Base-by-base conservation (phyloP, 2,329 filamentous ascomycete genomes). In the Penicillium verrucosum region DNA sequence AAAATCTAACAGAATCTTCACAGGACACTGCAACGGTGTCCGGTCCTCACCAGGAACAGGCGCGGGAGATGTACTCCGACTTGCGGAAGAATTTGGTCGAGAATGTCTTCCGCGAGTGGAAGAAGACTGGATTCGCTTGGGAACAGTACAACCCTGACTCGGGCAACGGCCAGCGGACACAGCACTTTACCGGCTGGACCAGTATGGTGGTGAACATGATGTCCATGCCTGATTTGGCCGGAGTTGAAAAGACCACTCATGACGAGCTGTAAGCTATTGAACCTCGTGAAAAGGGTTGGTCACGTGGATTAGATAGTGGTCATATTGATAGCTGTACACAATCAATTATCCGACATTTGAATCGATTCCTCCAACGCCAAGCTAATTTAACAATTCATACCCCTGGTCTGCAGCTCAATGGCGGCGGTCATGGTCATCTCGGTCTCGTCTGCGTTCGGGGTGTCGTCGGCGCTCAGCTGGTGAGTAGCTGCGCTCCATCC, bases 181-280 rank as follows among this genome's bases (percentile, higher is more conserved):
- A 97, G 80, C 93, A 97, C 75, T 99, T 99, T 73, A 97, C 94
- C 0, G 94, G 94, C 49, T 99, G 94, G 94, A 99, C 94, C n/a
- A 96, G 91, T 73, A 79, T 97, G 75, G 90, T 97, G 46, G 92
- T 97, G 44, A 97, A 96, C 80, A 90, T 99, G 64, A 96, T 97
- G 92, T 85, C 86, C 45, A 93, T 99, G 90, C 89, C 91, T 7
- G 88, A 95, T 65, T 69, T 90, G 41, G 65, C 65, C 38, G 61
- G 64, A 27, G 49, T 51, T 36, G 62, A 61, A 50, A 65, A 65
- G 41, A 65, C 56, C 11, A 69, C 67, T 12, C 78, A 80, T 62
- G 80, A 82, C 66, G 81, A 83, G 70, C 65, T 83, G 68, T 83
- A 73, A 63, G 58, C 37, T 30, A 53, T 58, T 51, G 47, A 12